These are phyloP conservation scores for Phytophthora multivora DNA, from an alignment of 352 stramenopile genomes.

Conservation along the genomic window DNA sequence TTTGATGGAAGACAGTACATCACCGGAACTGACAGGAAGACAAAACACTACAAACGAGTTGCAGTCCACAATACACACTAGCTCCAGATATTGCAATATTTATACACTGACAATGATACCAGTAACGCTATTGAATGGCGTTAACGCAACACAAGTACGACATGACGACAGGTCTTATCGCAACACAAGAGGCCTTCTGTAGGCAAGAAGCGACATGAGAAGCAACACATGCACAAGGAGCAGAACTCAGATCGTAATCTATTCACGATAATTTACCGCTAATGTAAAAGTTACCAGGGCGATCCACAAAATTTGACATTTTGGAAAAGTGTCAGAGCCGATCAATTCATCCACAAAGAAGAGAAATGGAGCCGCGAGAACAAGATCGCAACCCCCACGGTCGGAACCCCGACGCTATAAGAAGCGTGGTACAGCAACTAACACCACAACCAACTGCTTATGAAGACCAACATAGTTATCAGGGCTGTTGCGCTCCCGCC, in stretches of 20 bases:
- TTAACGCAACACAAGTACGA: too few relatives aligned
- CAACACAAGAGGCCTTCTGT: neutral
- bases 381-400: too few relatives aligned
- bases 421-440: neutral
- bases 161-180: constrained; percentile 7
- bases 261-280: neutral
- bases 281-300: constrained; percentile 8
- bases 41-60: too few relatives aligned
- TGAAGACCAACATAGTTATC: neutral
- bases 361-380: too few relatives aligned
- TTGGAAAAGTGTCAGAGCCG: neutral
- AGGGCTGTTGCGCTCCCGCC: neutral
- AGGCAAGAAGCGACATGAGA: neutral
- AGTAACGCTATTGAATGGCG: too few relatives aligned
- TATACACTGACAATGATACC: too few relatives aligned
- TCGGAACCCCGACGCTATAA: neutral
- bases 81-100: too few relatives aligned
- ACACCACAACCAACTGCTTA: neutral
- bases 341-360: too few relatives aligned
- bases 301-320: neutral
- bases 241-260: neutral
- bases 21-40: too few relatives aligned
- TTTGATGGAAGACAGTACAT: too few relatives aligned
- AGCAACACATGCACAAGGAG: neutral
- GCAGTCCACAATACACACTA: too few relatives aligned